Evolutionary conservation across 306 rosid genomes (phyloP).

Genomic region (Trifolium dubium): DNA sequence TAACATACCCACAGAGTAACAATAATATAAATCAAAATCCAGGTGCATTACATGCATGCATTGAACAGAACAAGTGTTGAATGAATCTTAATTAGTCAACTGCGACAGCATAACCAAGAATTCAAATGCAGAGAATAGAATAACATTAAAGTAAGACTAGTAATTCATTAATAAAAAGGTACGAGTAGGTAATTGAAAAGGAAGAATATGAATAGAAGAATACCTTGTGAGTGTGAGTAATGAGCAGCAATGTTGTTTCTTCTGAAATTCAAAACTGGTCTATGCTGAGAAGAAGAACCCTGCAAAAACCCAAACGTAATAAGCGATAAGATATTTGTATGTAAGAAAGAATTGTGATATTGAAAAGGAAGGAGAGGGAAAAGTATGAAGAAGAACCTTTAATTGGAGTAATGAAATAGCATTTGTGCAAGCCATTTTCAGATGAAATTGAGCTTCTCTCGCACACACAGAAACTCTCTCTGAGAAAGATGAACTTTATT

Average conservation of each 20-base stretch:
- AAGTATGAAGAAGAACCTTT: conserved; percentile 44
- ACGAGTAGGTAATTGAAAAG: background rate
- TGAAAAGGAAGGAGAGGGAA: background rate
- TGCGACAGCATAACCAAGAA: background rate
- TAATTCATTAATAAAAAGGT: background rate
- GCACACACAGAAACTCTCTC: background rate
- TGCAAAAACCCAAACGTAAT: conserved; percentile 46
- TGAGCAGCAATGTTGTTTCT: conserved; percentile 49
- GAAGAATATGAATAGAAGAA: background rate
- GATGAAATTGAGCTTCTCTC: conserved; percentile 37
- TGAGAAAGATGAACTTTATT: conserved; percentile 23
- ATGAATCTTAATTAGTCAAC: conserved; percentile 4
- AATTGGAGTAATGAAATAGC: conserved; percentile 66
- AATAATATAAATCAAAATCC: background rate
- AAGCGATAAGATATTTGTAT: background rate
- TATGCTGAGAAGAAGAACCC: conserved; percentile 68
- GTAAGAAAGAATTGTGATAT: background rate
- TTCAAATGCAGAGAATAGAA: background rate
- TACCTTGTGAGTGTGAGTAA: conserved; percentile 66
- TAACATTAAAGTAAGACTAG: too few species aligned
- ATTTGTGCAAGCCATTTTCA: conserved; percentile 70
- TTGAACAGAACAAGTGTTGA: background rate
- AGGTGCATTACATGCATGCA: conserved; percentile 6
- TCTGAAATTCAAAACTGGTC: conserved; percentile 49
- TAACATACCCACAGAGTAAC: background rate